These are phyloP conservation scores for Forsythia viridissima DNA, from an alignment of 257 asterid genomes.

Conservation along the genomic window DNA sequence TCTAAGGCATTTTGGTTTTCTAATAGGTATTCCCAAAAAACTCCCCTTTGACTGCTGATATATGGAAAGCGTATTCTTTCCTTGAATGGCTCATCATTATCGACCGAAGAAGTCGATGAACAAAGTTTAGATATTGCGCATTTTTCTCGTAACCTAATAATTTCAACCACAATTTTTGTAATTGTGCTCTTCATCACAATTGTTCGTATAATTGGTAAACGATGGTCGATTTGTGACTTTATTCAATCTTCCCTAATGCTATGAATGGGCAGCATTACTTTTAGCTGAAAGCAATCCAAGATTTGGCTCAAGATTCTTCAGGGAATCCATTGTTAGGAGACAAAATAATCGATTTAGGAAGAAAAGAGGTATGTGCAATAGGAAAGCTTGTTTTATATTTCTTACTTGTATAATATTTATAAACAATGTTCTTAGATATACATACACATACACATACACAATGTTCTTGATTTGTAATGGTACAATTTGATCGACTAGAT, in stretches of 20 bases:
- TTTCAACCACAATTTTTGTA: slow-evolving; percentile 23
- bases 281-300: slow-evolving; percentile 6
- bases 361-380: too few relatives aligned
- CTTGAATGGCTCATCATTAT: slow-evolving; percentile 34
- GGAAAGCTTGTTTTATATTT: background rate
- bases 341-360: background rate
- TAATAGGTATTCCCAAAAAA: slow-evolving; percentile 57
- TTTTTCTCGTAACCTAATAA: slow-evolving; percentile 39
- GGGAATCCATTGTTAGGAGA: background rate
- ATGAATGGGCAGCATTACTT: slow-evolving; percentile 9
- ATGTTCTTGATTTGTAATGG: too few relatives aligned
- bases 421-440: background rate
- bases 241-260: background rate
- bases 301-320: slow-evolving; percentile 11
- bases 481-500: too few relatives aligned
- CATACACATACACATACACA: background rate
- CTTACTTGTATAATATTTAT: too few relatives aligned
- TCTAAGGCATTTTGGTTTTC: background rate
- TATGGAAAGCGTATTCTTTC: slow-evolving; percentile 49
- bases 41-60: slow-evolving; percentile 40
- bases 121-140: slow-evolving; percentile 37
- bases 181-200: slow-evolving; percentile 5
- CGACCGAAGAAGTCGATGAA: slow-evolving; percentile 16
- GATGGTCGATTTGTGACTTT: background rate
- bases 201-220: slow-evolving; percentile 6